Evolutionary conservation across 1,284 basidiomycete genomes (phyloP).

Genomic region (Ustanciosporium gigantosporum): DNA sequence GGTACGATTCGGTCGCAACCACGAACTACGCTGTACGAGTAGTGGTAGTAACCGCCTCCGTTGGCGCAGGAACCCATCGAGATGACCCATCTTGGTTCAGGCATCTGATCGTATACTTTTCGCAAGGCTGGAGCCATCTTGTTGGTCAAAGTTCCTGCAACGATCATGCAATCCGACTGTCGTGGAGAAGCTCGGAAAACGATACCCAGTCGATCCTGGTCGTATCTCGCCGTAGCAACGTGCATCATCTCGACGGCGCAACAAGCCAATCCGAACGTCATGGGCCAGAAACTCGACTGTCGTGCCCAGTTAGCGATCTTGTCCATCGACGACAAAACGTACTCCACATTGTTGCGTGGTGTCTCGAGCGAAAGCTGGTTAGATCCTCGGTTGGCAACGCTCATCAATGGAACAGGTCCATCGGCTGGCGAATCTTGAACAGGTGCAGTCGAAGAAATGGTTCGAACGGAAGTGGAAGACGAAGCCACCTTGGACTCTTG

Average conservation of each 20-base stretch:
- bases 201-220: slow-evolving; percentile 95
- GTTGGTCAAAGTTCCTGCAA: slow-evolving; percentile 97
- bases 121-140: slow-evolving; percentile 85
- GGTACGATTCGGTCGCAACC: slow-evolving; percentile 99
- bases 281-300: slow-evolving; percentile 98
- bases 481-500: slow-evolving; percentile 7
- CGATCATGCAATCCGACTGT: slow-evolving; percentile 99
- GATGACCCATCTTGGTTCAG: slow-evolving; percentile 77
- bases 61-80: slow-evolving; percentile 99
- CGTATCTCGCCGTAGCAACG: slow-evolving; percentile 97
- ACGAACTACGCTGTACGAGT: slow-evolving; percentile 97
- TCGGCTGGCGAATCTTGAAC: slow-evolving; percentile 21
- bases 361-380: slow-evolving; percentile 72
- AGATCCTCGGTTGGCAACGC: slow-evolving; percentile 47
- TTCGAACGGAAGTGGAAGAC: slow-evolving; percentile 7
- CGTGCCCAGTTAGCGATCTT: slow-evolving; percentile 97
- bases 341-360: slow-evolving; percentile 89
- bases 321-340: slow-evolving; percentile 92
- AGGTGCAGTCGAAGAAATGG: slow-evolving; percentile 33
- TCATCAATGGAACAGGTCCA: slow-evolving; percentile 60
- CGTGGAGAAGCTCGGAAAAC: slow-evolving; percentile 98
- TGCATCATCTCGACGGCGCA: slow-evolving; percentile 91
- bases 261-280: slow-evolving; percentile 97
- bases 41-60: slow-evolving; percentile 91
- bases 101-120: slow-evolving; percentile 60